Percentiles rank a stretch among this genome's conserved stretches.
Evolutionary conservation across 1,284 basidiomycete species (phyloP).

Genomic region (Coniferiporia sulphurascens): DNA sequence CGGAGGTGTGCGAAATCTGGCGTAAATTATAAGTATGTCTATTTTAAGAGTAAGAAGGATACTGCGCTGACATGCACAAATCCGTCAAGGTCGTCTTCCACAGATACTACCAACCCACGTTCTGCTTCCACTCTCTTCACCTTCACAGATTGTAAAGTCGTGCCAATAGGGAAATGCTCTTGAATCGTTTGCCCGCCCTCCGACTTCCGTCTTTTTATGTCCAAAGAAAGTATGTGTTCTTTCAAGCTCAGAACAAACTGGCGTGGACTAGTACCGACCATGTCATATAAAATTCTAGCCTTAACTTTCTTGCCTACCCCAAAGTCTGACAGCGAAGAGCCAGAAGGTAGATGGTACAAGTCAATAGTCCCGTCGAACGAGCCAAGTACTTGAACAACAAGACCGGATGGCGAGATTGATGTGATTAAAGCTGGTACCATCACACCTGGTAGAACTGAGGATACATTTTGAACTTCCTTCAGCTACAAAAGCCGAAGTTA

Average conservation of each 20-base stretch:
- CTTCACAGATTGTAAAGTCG: conserved; percentile 64
- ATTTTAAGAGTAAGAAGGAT: neutral
- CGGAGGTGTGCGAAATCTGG: conserved; percentile 91
- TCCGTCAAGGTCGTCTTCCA: conserved; percentile 62
- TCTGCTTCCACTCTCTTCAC: conserved; percentile 75
- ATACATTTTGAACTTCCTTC: conserved; percentile 73
- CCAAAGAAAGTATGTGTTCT: conserved; percentile 66
- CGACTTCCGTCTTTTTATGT: conserved; percentile 33
- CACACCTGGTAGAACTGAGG: conserved; percentile 82
- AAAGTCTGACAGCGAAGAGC: conserved; percentile 47
- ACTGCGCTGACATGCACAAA: conserved; percentile 75
- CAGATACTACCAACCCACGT: conserved; percentile 72
- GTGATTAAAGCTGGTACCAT: conserved; percentile 87
- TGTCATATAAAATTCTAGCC: conserved; percentile 83
- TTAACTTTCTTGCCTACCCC: conserved; percentile 87
- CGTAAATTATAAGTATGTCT: conserved; percentile 2
- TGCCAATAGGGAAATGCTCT: conserved; percentile 70
- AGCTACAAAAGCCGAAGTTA: conserved; percentile 36
- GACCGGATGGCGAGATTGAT: conserved; percentile 69
- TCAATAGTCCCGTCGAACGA: conserved; percentile 94
- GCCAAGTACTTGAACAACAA: conserved; percentile 89
- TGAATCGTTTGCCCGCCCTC: conserved; percentile 36
- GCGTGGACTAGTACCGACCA: conserved; percentile 63
- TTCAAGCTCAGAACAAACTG: conserved; percentile 78
- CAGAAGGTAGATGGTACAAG: conserved; percentile 65